Percentiles rank a stretch among this genome's conserved stretches.
Evolutionary conservation across 805 yeast species (phyloP).

Genomic region (Saccharomycopsis amapae): DNA sequence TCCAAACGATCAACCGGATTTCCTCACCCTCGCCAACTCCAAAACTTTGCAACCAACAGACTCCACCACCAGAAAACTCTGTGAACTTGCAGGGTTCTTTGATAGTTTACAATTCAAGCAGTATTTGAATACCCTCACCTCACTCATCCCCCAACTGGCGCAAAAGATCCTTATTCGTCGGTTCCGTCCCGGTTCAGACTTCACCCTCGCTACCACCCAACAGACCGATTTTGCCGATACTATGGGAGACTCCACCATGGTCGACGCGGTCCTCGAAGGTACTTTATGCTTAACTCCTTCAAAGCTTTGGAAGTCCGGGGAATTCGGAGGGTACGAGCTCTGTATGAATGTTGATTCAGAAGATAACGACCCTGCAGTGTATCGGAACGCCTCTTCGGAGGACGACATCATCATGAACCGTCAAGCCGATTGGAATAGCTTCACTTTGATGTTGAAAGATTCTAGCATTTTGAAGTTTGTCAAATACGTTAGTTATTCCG

Average conservation of each 20-base stretch:
- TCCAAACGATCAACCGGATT: slow-evolving; percentile 9
- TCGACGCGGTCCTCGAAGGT: slow-evolving; percentile 60
- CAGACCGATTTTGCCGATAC: slow-evolving; percentile 27
- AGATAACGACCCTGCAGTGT: slow-evolving; percentile 66
- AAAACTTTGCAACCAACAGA: slow-evolving; percentile 16
- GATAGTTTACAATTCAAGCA: slow-evolving; percentile 56
- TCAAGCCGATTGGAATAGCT: slow-evolving; percentile 78
- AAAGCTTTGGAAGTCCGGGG: slow-evolving; percentile 81
- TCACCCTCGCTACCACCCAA: slow-evolving; percentile 74
- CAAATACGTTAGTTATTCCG: slow-evolving; percentile 82
- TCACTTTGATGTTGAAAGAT: slow-evolving; percentile 75
- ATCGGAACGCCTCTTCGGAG: slow-evolving; percentile 47
- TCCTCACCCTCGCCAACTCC: slow-evolving; percentile 6
- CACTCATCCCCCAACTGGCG: slow-evolving; percentile 45
- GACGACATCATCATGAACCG: slow-evolving; percentile 72
- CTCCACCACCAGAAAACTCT: slow-evolving; percentile 30
- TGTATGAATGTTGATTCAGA: slow-evolving; percentile 62
- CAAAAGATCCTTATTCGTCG: slow-evolving; percentile 72
- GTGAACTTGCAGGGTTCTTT: slow-evolving; percentile 51
- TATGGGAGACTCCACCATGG: slow-evolving; percentile 8
- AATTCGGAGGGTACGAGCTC: slow-evolving; percentile 88
- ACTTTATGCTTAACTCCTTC: slow-evolving; percentile 79
- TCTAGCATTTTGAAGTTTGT: slow-evolving; percentile 83
- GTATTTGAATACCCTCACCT: slow-evolving; percentile 61
- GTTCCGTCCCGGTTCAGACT: slow-evolving; percentile 93